These are phyloP conservation scores for Laburnicola sp. DNA, from an alignment of 2,329 filamentous ascomycete species.

Conservation along the genomic window DNA sequence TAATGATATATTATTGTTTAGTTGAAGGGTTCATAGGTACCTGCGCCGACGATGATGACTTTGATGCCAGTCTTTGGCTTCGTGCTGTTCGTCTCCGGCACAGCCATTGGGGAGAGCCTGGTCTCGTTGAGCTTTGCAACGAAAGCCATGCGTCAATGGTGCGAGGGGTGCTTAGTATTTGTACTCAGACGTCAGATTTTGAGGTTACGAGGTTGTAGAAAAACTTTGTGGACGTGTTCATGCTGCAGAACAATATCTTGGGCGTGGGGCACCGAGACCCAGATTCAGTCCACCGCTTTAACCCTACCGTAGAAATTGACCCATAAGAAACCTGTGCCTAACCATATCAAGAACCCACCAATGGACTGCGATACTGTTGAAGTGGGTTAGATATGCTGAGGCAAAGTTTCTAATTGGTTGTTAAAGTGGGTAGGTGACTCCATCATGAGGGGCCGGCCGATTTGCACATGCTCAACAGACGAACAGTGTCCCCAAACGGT, in stretches of 20 bases:
- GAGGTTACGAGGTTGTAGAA: not conserved
- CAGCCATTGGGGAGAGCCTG: conserved; percentile 27
- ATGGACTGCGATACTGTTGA: too few relatives aligned
- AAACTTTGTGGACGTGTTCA: conserved; percentile 1
- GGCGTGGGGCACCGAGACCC: conserved; percentile 20
- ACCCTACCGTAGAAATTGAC: not conserved
- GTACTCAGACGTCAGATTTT: not conserved
- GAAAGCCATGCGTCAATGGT: conserved; percentile 24
- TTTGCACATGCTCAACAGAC: too few relatives aligned
- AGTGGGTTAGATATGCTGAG: too few relatives aligned
- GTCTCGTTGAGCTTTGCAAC: conserved; percentile 23
- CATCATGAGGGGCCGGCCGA: too few relatives aligned
- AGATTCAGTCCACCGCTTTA: not conserved
- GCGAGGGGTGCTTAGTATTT: not conserved
- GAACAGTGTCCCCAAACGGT: too few relatives aligned
- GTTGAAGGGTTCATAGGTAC: conserved; percentile 31
- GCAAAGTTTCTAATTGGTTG: too few relatives aligned
- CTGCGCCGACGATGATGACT: conserved; percentile 54
- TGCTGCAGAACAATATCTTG: conserved; percentile 8
- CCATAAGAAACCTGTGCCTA: too few relatives aligned
- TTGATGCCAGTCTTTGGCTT: conserved; percentile 54
- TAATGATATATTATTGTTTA: conserved; percentile 8
- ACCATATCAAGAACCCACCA: too few relatives aligned
- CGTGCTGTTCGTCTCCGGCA: conserved; percentile 14
- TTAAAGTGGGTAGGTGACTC: too few relatives aligned